Percentiles rank a stretch among this genome's conserved stretches.
phyloP scores from a whole-genome alignment of 2,329 filamentous ascomycete species.

The Trichoderma semiorbis region DNA sequence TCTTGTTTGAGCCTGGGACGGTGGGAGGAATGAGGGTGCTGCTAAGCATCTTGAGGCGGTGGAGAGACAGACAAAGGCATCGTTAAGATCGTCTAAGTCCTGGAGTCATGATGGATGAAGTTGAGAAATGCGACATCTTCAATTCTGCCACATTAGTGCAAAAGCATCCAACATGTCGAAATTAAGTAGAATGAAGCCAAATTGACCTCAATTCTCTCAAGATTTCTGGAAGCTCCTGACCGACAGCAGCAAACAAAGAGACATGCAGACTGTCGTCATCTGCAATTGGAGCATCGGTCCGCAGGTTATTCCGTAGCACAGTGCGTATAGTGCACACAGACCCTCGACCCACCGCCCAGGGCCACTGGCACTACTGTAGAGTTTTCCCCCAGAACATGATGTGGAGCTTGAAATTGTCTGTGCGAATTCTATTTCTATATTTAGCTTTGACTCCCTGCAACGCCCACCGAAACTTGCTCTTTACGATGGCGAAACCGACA shows the following conservation, averaged over 20 bases:
- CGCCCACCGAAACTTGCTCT: neutral
- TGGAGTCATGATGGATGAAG: neutral
- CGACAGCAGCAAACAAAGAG: neutral
- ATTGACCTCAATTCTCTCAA: neutral
- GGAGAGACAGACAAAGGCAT: neutral
- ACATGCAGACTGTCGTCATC: neutral
- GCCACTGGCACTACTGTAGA: neutral
- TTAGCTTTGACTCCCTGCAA: neutral
- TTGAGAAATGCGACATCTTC: neutral
- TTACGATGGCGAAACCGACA: neutral
- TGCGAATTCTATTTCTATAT: neutral
- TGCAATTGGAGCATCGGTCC: neutral
- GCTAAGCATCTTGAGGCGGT: neutral
- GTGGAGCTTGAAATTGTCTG: neutral
- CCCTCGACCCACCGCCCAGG: neutral
- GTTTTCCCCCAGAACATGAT: neutral
- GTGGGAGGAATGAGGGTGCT: neutral
- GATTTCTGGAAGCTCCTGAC: neutral
- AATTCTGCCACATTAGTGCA: neutral
- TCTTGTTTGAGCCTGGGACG: neutral
- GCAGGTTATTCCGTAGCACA: neutral
- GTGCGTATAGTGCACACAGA: neutral
- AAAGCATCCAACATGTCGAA: too few species aligned
- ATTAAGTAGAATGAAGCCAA: neutral
- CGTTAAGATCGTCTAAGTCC: neutral